A percentile compares a stretch with the other conserved stretches of the same genome.
Conservation (phyloP, 345 rosid genomes). For the Lumnitzera littorea region DNA sequence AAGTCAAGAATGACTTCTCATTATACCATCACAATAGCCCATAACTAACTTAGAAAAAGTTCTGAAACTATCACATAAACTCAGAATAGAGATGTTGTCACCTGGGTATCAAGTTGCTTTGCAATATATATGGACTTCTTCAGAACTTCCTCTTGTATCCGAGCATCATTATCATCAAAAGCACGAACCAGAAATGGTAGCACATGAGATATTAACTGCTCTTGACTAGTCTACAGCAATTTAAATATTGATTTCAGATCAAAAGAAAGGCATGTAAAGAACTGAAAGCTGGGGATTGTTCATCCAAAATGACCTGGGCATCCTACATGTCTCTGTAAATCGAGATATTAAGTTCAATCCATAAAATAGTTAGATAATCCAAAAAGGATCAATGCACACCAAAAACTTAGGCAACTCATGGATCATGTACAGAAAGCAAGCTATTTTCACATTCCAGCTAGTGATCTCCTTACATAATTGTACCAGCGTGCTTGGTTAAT, state of each 20-base stretch:
- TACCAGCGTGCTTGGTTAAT: too few relatives aligned
- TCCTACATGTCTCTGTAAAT: too few relatives aligned
- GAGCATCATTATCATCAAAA: conserved; percentile 91
- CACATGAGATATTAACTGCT: conserved; percentile 56
- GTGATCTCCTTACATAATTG: too few relatives aligned
- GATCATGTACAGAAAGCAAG: not conserved
- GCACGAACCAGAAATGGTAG: conserved; percentile 89
- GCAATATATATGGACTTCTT: conserved; percentile 63
- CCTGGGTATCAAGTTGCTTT: conserved; percentile 85
- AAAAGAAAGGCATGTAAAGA: conserved; percentile 2
- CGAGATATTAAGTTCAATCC: too few relatives aligned
- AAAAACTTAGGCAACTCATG: not conserved
- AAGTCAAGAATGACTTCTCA: too few relatives aligned
- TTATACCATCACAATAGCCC: not conserved
- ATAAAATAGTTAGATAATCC: too few relatives aligned
- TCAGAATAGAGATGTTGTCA: conserved; percentile 20
- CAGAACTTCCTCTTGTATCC: conserved; percentile 88
- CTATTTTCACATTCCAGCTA: too few relatives aligned
- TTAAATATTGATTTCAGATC: conserved; percentile 7
- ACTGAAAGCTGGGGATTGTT: not conserved
- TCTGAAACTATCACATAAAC: not conserved
- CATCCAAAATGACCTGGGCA: not conserved
- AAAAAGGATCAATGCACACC: too few relatives aligned
- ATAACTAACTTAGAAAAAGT: not conserved
- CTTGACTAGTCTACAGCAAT: conserved; percentile 57